Base-by-base conservation (phyloP, 1,284 basidiomycete species). In the Cryptococcus jaspeensis region DNA sequence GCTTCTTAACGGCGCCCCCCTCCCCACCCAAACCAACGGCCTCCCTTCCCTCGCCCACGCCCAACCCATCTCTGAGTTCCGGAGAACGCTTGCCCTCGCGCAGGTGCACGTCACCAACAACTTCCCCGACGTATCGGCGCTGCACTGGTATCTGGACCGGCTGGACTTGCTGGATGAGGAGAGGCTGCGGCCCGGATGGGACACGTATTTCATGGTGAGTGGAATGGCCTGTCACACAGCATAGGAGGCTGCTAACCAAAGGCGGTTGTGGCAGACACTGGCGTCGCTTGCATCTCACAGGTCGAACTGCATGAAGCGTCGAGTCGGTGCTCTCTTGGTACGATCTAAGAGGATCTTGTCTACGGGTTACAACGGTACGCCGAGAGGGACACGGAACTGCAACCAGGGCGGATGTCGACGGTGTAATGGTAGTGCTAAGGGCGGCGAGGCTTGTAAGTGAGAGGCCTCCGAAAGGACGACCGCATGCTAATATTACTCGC, bases 351-450 rank as follows among this genome's bases (percentile, higher is more conserved):
- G 94, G 25, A 89, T 99, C 51, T 81, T 99, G 39, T 85, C 90
- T n/a, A 97, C 96, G 1, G 96, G 96, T 80, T 99, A 99, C 78
- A 99, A 99, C 71, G 96, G 96, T 3, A 99, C 96, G 0, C 90
- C 96, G 9, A 83, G 92, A 9, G 92, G 93, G 2, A 81, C 97
- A 41, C 81, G 68, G 37, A 96, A 96, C 69, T 96, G 93, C 71
- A 89, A 89, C 66, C 87, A 94, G 74, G 80, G 92, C 5, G 92
- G 92, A 20, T 96, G 93, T 74, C 66, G 79, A 5, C 82, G 85
- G 41, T 96, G 92, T 73, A 95, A 97, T 69, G 82, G 80, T 5
- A 80, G 79, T 3, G 74, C 77, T 1, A 76, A 77, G 36, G 79
- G 81, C 13, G 81, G 83, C 2, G 81, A 84, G 45, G 80, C 81